Evolutionary conservation across 2,329 filamentous ascomycete species (phyloP).

Genomic region (Sphaerulina populicola): DNA sequence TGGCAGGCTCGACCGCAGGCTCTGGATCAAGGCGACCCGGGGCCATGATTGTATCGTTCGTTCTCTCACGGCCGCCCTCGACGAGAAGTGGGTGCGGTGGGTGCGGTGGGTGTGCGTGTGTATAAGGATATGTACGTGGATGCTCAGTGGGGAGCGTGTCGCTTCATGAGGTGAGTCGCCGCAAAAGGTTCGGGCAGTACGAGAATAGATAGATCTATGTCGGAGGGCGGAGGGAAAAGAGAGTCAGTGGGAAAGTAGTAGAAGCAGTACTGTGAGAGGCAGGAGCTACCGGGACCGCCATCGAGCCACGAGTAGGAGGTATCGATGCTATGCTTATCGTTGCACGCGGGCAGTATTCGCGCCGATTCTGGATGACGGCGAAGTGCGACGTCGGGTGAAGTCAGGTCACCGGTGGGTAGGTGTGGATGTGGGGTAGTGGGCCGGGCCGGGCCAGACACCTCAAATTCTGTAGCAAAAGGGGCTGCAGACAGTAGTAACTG

Average conservation of each 20-base stretch:
- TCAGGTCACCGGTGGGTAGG: not conserved
- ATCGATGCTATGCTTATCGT: not conserved
- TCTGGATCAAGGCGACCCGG: slow-evolving; percentile 48
- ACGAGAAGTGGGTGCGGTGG: no score
- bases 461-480: no score
- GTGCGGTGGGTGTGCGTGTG: no score
- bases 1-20: slow-evolving; percentile 41
- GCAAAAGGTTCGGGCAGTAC: no score
- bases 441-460: no score
- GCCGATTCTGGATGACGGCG: slow-evolving; percentile 1
- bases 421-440: no score
- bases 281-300: not conserved
- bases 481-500: no score
- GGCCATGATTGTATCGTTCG: slow-evolving; percentile 41
- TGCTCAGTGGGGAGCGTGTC: no score
- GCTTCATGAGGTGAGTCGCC: no score
- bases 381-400: slow-evolving; percentile 2
- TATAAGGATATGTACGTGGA: no score
- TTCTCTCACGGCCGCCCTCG: not conserved
- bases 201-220: no score
- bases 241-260: not conserved
- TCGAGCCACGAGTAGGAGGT: not conserved
- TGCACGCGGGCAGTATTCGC: not conserved
- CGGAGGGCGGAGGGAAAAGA: no score
- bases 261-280: not conserved